phyloP scores from a whole-genome alignment of 768 basidiomycete genomes.

The Leucocoprinus leucothites region DNA sequence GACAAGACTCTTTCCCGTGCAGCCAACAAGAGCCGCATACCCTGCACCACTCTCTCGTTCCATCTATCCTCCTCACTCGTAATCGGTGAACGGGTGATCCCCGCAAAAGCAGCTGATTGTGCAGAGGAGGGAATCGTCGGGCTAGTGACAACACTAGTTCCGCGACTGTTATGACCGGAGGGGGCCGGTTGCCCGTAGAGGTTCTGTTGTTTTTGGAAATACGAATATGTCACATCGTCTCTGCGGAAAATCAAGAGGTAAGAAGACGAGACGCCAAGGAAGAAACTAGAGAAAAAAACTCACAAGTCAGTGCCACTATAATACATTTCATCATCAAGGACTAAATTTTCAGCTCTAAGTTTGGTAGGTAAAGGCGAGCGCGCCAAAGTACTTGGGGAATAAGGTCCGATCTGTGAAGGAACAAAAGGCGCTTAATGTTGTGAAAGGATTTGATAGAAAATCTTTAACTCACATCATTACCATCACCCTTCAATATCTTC shows the following conservation, averaged over 20 bases:
- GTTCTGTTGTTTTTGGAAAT: slow-evolving; percentile 30
- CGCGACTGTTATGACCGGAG: slow-evolving; percentile 33
- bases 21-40: slow-evolving; percentile 64
- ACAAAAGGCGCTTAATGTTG: too few relatives aligned
- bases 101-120: slow-evolving; percentile 9
- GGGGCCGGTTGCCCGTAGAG: slow-evolving; percentile 38
- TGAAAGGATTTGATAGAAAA: too few relatives aligned
- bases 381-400: slow-evolving; percentile 72
- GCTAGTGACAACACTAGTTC: slow-evolving; percentile 9
- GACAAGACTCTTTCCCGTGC: slow-evolving; percentile 72
- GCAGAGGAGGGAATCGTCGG: neutral
- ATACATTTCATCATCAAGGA: slow-evolving; percentile 62
- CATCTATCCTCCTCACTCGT: slow-evolving; percentile 51
- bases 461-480: slow-evolving; percentile 60
- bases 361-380: slow-evolving; percentile 74
- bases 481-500: slow-evolving; percentile 84
- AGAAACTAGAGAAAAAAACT: slow-evolving; percentile 18
- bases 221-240: slow-evolving; percentile 43
- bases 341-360: slow-evolving; percentile 68
- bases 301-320: slow-evolving; percentile 47
- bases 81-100: slow-evolving; percentile 23
- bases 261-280: neutral
- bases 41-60: slow-evolving; percentile 57
- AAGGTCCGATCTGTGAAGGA: slow-evolving; percentile 68
- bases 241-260: slow-evolving; percentile 19